phyloP scores from a whole-genome alignment of 192 early-diverging fungal genomes.

The Geosiphon pyriformis region DNA sequence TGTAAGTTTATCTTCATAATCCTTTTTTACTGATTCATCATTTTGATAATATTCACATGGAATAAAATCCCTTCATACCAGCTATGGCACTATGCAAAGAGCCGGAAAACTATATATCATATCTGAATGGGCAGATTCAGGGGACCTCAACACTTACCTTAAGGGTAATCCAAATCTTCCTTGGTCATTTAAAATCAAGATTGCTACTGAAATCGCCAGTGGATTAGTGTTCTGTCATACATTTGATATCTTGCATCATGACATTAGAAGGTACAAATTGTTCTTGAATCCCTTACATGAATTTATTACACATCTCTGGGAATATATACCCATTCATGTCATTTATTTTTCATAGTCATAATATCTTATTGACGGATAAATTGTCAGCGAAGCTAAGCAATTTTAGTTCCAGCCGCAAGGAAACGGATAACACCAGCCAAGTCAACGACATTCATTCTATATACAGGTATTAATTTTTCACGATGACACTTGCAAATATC shows the following conservation, averaged over 20 bases:
- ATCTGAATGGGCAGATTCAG: slow-evolving; percentile 5
- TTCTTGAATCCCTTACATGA: neutral
- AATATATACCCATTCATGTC: neutral
- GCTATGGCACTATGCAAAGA: slow-evolving; percentile 6
- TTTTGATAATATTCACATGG: neutral
- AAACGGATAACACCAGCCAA: neutral
- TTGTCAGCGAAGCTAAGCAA: neutral
- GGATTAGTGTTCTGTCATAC: slow-evolving; percentile 4
- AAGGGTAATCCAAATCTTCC: neutral
- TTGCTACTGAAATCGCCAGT: neutral
- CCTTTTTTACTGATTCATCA: neutral
- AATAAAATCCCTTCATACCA: too few relatives aligned
- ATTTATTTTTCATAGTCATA: slow-evolving; percentile 2
- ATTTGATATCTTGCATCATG: slow-evolving; percentile 6
- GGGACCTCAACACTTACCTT: slow-evolving; percentile 2
- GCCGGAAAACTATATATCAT: slow-evolving; percentile 1
- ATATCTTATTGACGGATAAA: slow-evolving; percentile 4
- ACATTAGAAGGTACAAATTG: slow-evolving; percentile 7
- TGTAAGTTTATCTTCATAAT: neutral
- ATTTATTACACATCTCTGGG: neutral
- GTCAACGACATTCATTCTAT: neutral
- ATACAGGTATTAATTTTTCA: neutral
- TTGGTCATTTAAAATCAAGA: slow-evolving; percentile 1
- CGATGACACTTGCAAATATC: neutral
- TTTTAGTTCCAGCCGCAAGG: slow-evolving; percentile 7